These are phyloP conservation scores for Mycosarcoma mackinlayi DNA, from an alignment of 1,284 basidiomycete species.

Conservation along the genomic window DNA sequence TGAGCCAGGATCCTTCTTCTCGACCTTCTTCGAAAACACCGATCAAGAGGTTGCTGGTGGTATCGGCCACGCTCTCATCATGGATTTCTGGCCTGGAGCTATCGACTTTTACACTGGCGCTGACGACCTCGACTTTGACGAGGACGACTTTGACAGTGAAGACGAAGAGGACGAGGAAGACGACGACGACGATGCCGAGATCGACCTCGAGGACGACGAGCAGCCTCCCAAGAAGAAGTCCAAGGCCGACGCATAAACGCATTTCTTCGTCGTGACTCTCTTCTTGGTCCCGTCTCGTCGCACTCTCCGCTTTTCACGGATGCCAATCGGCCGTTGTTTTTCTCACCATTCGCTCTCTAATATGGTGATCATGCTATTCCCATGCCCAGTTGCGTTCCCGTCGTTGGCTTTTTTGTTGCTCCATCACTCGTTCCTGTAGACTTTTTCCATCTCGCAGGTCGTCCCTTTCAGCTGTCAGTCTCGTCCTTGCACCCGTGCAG, in stretches of 20 bases:
- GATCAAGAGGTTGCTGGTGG: conserved; percentile 55
- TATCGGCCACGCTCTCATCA: conserved; percentile 61
- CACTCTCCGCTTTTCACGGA: neutral
- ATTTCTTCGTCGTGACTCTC: neutral
- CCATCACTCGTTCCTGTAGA: conserved; percentile 17
- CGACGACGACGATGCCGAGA: conserved; percentile 61
- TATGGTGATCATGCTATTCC: too few species aligned
- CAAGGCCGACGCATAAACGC: conserved; percentile 44
- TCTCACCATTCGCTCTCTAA: neutral
- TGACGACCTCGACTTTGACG: conserved; percentile 56
- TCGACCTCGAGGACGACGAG: conserved; percentile 64
- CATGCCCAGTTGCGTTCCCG: too few species aligned
- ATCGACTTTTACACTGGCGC: conserved; percentile 62
- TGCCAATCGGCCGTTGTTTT: neutral
- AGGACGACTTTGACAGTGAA: conserved; percentile 57
- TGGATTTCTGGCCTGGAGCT: conserved; percentile 64
- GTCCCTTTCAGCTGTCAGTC: neutral
- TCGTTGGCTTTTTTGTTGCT: neutral
- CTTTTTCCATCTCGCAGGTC: conserved; percentile 6
- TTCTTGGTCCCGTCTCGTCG: neutral
- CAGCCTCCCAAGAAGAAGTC: conserved; percentile 61
- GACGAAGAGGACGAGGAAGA: conserved; percentile 63
- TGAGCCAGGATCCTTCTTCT: conserved; percentile 86
- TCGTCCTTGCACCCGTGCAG: neutral
- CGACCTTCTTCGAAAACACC: conserved; percentile 77